Percentiles rank a stretch among this genome's conserved stretches.
phyloP scores from a whole-genome alignment of 306 rosid species.

The Casuarina glauca region DNA sequence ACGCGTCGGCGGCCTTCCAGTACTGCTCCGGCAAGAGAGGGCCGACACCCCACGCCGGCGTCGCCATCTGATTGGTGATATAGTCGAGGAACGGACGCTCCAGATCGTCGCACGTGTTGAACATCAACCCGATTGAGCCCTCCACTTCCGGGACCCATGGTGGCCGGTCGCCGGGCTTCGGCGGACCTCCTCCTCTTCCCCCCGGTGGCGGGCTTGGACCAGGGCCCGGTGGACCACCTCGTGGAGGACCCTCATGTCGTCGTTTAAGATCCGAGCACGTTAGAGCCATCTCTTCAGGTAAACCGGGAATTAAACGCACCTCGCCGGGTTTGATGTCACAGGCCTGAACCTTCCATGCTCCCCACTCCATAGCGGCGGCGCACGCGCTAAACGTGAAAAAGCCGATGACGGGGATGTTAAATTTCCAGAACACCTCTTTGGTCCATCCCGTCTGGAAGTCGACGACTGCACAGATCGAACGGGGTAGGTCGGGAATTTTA shows the following conservation, averaged over 20 bases:
- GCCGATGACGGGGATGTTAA: conserved; percentile 43
- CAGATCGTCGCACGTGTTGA: conserved; percentile 75
- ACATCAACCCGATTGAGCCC: conserved; percentile 39
- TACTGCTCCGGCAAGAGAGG: conserved; percentile 66
- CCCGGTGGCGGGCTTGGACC: background rate
- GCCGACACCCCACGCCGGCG: conserved; percentile 71
- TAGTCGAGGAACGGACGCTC: conserved; percentile 56
- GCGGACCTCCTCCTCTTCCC: conserved; percentile 34
- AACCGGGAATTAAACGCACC: conserved; percentile 48
- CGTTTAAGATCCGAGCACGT: conserved; percentile 38
- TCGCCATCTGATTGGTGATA: conserved; percentile 24
- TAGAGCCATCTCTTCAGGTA: conserved; percentile 55
- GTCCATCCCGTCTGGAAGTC: conserved; percentile 63
- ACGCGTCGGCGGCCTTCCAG: conserved; percentile 50
- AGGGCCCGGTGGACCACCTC: background rate
- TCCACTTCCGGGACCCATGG: conserved; percentile 37
- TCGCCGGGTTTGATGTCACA: conserved; percentile 43
- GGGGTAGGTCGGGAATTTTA: conserved; percentile 4
- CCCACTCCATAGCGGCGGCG: conserved; percentile 55
- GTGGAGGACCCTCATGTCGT: conserved; percentile 15
- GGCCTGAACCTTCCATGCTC: conserved; percentile 51
- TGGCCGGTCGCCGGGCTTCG: conserved; percentile 34
- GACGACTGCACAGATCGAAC: conserved; percentile 53
- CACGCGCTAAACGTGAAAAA: conserved; percentile 64
- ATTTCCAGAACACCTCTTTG: conserved; percentile 35